These are phyloP conservation scores for Trichoderma virens DNA, from an alignment of 495 filamentous ascomycete genomes.

Conservation along the genomic window DNA sequence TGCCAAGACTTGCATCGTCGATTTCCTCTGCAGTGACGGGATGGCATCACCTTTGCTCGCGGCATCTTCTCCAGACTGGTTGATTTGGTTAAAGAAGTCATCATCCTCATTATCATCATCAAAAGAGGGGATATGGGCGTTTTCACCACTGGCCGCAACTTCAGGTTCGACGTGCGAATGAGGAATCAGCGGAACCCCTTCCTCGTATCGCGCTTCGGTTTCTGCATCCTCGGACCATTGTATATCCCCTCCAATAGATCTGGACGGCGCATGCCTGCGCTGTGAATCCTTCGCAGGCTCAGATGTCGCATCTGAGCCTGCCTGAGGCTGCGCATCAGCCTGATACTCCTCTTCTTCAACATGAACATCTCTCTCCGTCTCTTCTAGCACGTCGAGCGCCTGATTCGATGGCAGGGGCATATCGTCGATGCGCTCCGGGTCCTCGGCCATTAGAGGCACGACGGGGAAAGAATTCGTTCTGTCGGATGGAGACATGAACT, in stretches of 20 bases:
- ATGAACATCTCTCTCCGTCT: slow-evolving; percentile 21
- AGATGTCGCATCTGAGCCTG: not conserved
- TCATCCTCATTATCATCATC: slow-evolving; percentile 36
- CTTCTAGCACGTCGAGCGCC: slow-evolving; percentile 35
- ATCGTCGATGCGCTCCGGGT: slow-evolving; percentile 18
- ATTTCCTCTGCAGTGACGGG: slow-evolving; percentile 45
- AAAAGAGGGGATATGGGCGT: slow-evolving; percentile 26
- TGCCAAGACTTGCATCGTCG: slow-evolving; percentile 49
- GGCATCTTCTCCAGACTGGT: slow-evolving; percentile 13
- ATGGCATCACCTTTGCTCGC: slow-evolving; percentile 14
- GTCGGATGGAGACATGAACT: slow-evolving; percentile 42
- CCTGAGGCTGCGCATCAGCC: slow-evolving; percentile 11
- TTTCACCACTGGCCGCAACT: not conserved
- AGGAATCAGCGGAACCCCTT: slow-evolving; percentile 50
- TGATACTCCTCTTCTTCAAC: slow-evolving; percentile 28
- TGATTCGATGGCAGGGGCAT: slow-evolving; percentile 30
- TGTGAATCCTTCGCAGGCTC: not conserved
- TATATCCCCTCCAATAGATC: slow-evolving; percentile 25
- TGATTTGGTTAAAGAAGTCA: slow-evolving; percentile 44
- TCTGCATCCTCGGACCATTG: slow-evolving; percentile 28
- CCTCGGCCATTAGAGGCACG: slow-evolving; percentile 34
- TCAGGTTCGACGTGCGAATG: slow-evolving; percentile 19
- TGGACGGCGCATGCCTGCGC: not conserved
- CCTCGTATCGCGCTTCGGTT: slow-evolving; percentile 47
- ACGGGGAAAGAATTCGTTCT: slow-evolving; percentile 58